phyloP scores from a whole-genome alignment of 495 filamentous ascomycete species.

The Umbilicaria muhlenbergii region DNA sequence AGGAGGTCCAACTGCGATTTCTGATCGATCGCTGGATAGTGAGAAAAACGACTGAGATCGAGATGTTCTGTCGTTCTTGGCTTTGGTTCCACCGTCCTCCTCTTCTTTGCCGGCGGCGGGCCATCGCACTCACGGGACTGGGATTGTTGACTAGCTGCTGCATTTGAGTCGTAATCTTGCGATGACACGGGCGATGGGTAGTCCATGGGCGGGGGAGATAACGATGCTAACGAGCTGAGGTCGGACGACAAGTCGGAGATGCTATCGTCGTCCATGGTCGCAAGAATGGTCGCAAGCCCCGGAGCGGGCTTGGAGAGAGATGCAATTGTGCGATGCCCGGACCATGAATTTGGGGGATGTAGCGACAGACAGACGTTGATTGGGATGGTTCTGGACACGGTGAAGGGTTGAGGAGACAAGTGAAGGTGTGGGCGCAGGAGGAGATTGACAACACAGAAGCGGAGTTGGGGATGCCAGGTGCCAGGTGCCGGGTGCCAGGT shows the following conservation, averaged over 20 bases:
- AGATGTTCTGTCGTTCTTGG: slow-evolving; percentile 64
- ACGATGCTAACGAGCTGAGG: slow-evolving; percentile 36
- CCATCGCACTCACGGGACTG: slow-evolving; percentile 32
- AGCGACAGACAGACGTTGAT: slow-evolving; percentile 2
- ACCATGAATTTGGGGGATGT: background rate
- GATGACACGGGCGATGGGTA: slow-evolving; percentile 43
- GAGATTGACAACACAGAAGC: slow-evolving; percentile 3
- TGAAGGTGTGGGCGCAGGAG: background rate
- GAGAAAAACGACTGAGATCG: slow-evolving; percentile 39
- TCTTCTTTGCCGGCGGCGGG: slow-evolving; percentile 55
- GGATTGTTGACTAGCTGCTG: slow-evolving; percentile 6
- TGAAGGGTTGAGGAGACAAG: background rate
- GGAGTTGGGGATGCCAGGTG: background rate
- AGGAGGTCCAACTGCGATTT: slow-evolving; percentile 48
- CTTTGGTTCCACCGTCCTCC: slow-evolving; percentile 50
- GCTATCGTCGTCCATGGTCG: slow-evolving; percentile 25
- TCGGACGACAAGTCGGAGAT: slow-evolving; percentile 34
- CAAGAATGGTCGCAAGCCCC: background rate
- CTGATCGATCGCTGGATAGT: slow-evolving; percentile 32
- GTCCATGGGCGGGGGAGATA: slow-evolving; percentile 36
- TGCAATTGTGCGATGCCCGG: background rate
- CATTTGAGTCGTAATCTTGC: slow-evolving; percentile 27
- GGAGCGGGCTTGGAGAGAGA: background rate
- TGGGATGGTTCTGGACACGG: slow-evolving; percentile 1
- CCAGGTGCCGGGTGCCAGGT: too few relatives aligned